Conservation (phyloP, 257 asterid genomes). For the Solanum chmielewskii region DNA sequence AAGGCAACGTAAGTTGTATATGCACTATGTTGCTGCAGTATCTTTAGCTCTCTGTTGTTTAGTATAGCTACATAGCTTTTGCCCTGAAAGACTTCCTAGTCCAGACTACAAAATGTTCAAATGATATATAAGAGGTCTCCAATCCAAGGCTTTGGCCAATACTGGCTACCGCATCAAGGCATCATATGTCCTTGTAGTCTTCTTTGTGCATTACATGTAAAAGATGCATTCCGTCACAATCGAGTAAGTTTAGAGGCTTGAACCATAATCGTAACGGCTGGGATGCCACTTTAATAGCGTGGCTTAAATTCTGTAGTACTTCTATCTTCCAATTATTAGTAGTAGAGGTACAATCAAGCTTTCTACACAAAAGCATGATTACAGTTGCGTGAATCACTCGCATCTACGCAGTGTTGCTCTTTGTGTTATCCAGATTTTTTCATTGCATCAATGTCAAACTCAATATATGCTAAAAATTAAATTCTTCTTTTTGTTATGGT, state of each 20-base stretch:
- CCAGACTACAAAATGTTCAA: not conserved
- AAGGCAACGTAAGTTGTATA: conserved; percentile 61
- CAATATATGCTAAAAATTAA: not conserved
- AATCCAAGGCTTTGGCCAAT: not conserved
- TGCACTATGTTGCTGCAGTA: conserved; percentile 3
- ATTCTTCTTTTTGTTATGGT: not conserved
- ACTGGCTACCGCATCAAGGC: not conserved
- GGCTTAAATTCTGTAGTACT: not conserved
- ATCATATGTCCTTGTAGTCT: not conserved
- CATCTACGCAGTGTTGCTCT: not conserved
- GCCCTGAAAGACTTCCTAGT: not conserved
- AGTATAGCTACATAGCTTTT: not conserved
- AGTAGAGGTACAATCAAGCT: not conserved
- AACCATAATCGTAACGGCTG: not conserved
- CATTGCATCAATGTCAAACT: not conserved
- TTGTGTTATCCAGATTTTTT: not conserved
- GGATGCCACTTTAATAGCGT: not conserved
- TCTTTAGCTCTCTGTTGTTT: not conserved
- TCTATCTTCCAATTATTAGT: not conserved
- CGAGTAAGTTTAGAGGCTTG: not conserved
- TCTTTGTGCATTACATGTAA: not conserved
- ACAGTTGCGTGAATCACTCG: not conserved
- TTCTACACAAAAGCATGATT: not conserved
- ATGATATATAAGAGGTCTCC: not conserved
- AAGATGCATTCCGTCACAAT: not conserved